Evolutionary conservation across 2,329 filamentous ascomycete genomes (phyloP).

Genomic region (Neobulgaria alba): DNA sequence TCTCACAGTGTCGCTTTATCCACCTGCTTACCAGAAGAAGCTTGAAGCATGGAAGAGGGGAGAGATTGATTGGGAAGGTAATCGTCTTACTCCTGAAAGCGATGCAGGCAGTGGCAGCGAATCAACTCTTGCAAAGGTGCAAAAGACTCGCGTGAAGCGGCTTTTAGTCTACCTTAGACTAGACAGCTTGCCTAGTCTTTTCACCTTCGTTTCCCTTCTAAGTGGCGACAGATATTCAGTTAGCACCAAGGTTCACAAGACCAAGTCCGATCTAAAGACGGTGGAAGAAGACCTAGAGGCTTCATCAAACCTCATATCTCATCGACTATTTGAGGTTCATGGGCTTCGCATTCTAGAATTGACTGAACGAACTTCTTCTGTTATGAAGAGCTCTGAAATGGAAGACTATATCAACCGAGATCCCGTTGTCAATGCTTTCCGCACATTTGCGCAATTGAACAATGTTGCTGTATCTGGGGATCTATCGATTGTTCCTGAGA

Average conservation of each 20-base stretch:
- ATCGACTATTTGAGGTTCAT: constrained; percentile 37
- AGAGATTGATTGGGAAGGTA: constrained; percentile 83
- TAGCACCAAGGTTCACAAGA: constrained; percentile 28
- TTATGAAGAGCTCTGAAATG: constrained; percentile 85
- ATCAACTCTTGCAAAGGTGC: constrained; percentile 39
- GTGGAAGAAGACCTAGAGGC: constrained; percentile 23
- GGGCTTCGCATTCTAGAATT: constrained; percentile 81
- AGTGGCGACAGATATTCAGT: constrained; percentile 40
- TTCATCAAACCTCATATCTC: constrained; percentile 15
- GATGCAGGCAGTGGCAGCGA: constrained; percentile 31
- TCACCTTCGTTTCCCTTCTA: constrained; percentile 74
- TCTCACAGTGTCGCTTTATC: constrained; percentile 64
- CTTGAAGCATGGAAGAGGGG: constrained; percentile 68
- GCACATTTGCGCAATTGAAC: constrained; percentile 76
- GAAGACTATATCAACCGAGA: constrained; percentile 67
- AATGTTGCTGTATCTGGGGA: constrained; percentile 76
- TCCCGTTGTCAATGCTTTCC: constrained; percentile 85
- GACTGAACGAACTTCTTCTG: constrained; percentile 85
- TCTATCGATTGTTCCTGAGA: constrained; percentile 69
- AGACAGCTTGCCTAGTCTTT: constrained; percentile 73
- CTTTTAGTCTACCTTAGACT: constrained; percentile 76
- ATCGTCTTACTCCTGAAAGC: constrained; percentile 31
- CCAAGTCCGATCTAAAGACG: constrained; percentile 25
- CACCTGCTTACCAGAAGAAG: constrained; percentile 67
- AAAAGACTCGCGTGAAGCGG: constrained; percentile 45